Evolutionary conservation across 495 filamentous ascomycete species (phyloP), one percentile per base, ranked within the genome.

Genomic region (Geopyxis carbonaria): DNA sequence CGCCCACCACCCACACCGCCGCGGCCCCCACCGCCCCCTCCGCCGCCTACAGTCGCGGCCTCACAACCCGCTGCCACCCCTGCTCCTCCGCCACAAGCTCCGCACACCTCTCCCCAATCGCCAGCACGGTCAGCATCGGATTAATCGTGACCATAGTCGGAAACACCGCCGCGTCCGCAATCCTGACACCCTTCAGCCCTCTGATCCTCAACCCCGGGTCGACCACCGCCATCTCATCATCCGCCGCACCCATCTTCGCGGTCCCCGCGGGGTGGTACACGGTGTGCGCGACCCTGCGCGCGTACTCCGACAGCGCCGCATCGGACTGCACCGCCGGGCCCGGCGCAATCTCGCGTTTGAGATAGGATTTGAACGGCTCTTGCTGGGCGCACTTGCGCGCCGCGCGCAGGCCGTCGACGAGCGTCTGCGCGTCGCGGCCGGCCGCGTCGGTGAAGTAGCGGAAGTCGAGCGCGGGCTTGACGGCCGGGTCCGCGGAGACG

Each of bases 181-280:
- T 64, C 8, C 76, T 64, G 40, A 81, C 51, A 0, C 59, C 57
- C 30, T 70, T 55, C n/a, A 76, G 45, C 0, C 74, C 76, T 3
- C 61, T 48, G 0, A 80, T 61, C 22, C 61, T 60, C 43, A 76
- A 74, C 1, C 61, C 45, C 0, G 29, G 59, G 42, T 77, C 72
- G 16, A 80, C 71, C 5, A 62, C 72, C 31, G 47, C 80, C 58
- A 76, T 55, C 24, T 63, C 61, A 47, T 86, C 77, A 23, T 61
- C 64, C 7, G 71, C 56, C 55, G 80, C 69, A 14, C 81, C 81
- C 81, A 89, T 89, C 65, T 80, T 85, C 34, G 81, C 84, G 19
- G 81, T 89, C 36, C 81, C 80, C 22, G 77, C 77, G 0, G 81
- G 81, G 56, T 89, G 81, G 56, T 89, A 89, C 4, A 89, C 80